Evolutionary conservation across 805 yeast species (phyloP), one percentile per base, ranked within the genome.

Genomic region (Gaillardinia entomophila): DNA sequence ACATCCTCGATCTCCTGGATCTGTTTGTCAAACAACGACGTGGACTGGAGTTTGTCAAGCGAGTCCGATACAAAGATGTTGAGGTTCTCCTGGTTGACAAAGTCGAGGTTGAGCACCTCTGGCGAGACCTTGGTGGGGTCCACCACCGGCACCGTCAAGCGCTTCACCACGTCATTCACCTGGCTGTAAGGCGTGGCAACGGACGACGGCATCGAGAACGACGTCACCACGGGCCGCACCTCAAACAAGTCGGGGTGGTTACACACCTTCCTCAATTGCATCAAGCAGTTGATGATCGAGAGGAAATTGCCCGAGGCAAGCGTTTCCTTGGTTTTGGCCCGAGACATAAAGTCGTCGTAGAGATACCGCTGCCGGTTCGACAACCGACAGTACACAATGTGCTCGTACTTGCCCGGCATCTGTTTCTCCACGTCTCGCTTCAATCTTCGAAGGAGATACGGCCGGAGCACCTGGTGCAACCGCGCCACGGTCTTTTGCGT

Each of bases 321-420:
- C 3, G 97, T 92, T 42, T 86, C 97, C 48, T 77, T 82, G 0
- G 99, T 92, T 49, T 90, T 90, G 6, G 98, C 95, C 42, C 98
- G 70, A 1, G 96, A 83, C 95, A 92, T 86, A 51, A 92, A 92
- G 57, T 92, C 99, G 55, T 92, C 98, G 49, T 92, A 92, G 34
- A 92, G 60, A 48, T 76, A 84, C 38, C 97, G 64, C 54, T 92
- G 99, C 42, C 99, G 74, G 48, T 92, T 88, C 2, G 97, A 88
- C 28, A 92, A 62, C 17, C 95, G 75, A 62, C 98, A 94, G 53
- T 84, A 86, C 4, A 92, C 79, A 37, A 92, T 80, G 55, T 92
- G 99, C 55, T 92, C 99, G 55, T 88, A 85, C 51, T 92, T 92
- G 0, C 84, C 96, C 1, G 99, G 99, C 98, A 92, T 92, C 58